Percentiles rank a stretch among this genome's conserved stretches.
These are phyloP conservation scores for Petrea volubilis DNA, from an alignment of 257 asterid genomes.

Conservation along the genomic window DNA sequence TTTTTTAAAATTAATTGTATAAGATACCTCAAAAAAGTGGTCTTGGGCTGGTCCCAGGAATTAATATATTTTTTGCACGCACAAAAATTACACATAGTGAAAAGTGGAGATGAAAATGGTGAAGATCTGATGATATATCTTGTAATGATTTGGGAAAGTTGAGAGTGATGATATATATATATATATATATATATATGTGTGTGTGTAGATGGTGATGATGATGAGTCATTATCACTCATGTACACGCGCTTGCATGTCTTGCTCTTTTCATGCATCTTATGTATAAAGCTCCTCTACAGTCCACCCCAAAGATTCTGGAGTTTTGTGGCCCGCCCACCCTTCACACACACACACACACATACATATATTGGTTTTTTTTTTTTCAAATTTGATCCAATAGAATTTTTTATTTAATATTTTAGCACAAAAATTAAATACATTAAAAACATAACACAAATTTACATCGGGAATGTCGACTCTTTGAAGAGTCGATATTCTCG, in stretches of 20 bases:
- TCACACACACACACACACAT: background rate
- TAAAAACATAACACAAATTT: no score
- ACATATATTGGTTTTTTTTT: no score
- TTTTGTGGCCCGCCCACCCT: conserved; percentile 43
- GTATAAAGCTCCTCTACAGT: conserved; percentile 23
- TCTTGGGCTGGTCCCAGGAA: no score
- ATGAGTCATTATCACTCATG: conserved; percentile 48
- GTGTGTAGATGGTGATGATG: conserved; percentile 24
- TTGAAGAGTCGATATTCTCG: no score
- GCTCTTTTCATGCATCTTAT: conserved; percentile 52
- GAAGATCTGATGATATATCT: no score
- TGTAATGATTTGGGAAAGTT: background rate
- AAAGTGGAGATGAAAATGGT: background rate
- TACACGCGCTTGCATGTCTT: conserved; percentile 38
- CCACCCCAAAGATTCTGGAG: conserved; percentile 39
- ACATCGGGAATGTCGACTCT: no score
- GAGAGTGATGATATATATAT: no score
- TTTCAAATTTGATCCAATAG: no score
- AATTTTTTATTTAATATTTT: no score
- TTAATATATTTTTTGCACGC: no score
- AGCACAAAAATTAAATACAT: no score
- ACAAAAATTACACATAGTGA: conserved; percentile 22
- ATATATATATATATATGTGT: background rate
- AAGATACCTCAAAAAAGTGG: no score
- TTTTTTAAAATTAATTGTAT: background rate